Evolutionary conservation across 495 filamentous ascomycete genomes (phyloP), one percentile per base, ranked within the genome.

Genomic region (Aspergillus taichungensis): DNA sequence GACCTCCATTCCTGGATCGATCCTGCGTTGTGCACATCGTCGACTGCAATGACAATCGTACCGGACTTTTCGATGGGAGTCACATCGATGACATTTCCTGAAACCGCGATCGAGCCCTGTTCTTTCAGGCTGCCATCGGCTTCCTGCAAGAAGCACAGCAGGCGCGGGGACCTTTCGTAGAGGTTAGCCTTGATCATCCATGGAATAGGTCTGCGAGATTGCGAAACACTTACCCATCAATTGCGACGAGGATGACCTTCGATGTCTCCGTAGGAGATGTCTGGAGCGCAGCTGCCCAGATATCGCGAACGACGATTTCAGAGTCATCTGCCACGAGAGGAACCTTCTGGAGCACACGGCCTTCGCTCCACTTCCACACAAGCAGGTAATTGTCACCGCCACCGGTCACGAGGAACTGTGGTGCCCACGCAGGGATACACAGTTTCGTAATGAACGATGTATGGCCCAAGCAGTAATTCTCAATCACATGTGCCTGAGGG

Each of bases 401-500:
- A 29, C 87, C 92, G 5, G 89, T 94, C 29, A 98, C 62, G 24
- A 98, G 73, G 3, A 83, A 42, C 7, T 74, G 67, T 6, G 76
- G 72, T 28, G 71, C 62, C 47, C 61, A 67, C 3, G 63, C 50
- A 2, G 81, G 77, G 30, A 87, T 62, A 54, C 82, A 88, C 12
- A 98, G 64, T 41, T 74, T 80, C 64, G 71, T 85, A 40, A 98
- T 69, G 57, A 96, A 95, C 28, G 86, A 74, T 37, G 72, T 77
- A 56, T 98, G 92, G 1, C 89, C 91, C 11, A 95, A 71, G 53
- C 90, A 95, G 59, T 83, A 95, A 2, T 72, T 72, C 59, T 97
- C 92, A 59, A 95, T 94, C 47, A 97, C 68, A 56, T 94, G 84
- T 3, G 84, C 71, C 63, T 97, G 87, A 6, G 90, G 88, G 13